phyloP scores from a whole-genome alignment of 1,139 yeast genomes.

The Pichia sp. region DNA sequence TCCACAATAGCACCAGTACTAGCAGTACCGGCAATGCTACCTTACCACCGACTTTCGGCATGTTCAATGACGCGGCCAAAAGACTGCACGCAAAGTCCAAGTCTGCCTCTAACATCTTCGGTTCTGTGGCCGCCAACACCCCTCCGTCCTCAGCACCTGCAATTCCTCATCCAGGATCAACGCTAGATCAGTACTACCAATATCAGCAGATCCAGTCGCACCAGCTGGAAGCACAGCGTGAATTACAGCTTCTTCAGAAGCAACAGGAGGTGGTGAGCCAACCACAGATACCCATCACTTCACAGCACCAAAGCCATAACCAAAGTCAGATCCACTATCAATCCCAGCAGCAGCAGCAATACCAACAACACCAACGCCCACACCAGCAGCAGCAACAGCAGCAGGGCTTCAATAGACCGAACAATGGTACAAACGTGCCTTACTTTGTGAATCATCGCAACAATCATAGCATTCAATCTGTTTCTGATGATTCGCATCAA shows the following conservation, averaged over 20 bases:
- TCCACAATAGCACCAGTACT: background rate
- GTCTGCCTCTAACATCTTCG: conserved; percentile 4
- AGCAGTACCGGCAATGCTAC: background rate
- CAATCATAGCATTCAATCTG: conserved; percentile 21
- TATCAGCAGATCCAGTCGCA: conserved; percentile 5
- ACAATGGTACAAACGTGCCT: background rate
- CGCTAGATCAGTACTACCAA: background rate
- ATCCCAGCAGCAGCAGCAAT: conserved; percentile 4
- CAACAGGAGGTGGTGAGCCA: conserved; percentile 1
- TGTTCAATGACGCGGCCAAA: conserved; percentile 7
- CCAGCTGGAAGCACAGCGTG: conserved; percentile 14
- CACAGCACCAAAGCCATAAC: background rate
- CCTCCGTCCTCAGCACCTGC: conserved; percentile 1
- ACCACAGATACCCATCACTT: background rate
- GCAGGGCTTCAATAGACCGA: background rate
- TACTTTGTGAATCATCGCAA: conserved; percentile 16
- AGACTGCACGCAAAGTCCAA: conserved; percentile 8
- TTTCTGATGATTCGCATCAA: conserved; percentile 33
- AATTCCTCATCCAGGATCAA: background rate
- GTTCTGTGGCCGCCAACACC: background rate
- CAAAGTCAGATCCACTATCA: background rate
- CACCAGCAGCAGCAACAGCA: conserved; percentile 20
- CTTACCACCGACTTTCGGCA: conserved; percentile 22
- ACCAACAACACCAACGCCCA: conserved; percentile 11
- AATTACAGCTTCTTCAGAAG: conserved; percentile 15